These are phyloP conservation scores for Zancudomyces culisetae DNA, from an alignment of 371 early-diverging fungal genomes.

Conservation along the genomic window DNA sequence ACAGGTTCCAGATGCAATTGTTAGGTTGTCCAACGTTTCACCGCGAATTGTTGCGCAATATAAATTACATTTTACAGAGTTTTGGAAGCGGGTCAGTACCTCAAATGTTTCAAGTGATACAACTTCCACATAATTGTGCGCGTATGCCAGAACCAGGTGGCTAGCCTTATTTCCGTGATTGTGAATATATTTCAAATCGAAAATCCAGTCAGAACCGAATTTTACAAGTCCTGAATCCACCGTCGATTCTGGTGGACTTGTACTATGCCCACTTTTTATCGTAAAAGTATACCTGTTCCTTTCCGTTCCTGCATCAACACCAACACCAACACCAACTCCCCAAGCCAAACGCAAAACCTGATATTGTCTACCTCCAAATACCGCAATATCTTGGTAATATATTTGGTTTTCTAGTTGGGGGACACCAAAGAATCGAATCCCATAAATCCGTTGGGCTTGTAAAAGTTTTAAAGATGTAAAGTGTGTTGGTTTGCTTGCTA, in stretches of 20 bases:
- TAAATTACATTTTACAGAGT: conserved; percentile 38
- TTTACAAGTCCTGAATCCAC: background rate
- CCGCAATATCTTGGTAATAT: background rate
- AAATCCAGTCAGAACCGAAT: background rate
- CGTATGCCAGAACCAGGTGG: conserved; percentile 36
- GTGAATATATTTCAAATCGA: background rate
- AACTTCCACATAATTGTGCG: conserved; percentile 51
- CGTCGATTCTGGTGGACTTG: background rate
- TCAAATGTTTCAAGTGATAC: conserved; percentile 19
- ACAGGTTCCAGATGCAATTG: conserved; percentile 61
- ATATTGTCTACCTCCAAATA: background rate
- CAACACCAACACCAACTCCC: background rate
- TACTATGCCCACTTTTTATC: background rate
- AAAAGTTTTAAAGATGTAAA: background rate
- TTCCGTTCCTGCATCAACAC: too few species aligned
- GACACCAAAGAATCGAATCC: background rate
- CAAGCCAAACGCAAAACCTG: background rate
- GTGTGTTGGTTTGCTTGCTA: background rate
- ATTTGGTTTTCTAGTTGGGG: background rate
- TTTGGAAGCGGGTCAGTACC: conserved; percentile 24
- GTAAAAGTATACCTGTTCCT: background rate
- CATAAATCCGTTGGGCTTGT: background rate
- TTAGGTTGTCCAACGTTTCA: conserved; percentile 23
- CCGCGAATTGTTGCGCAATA: conserved; percentile 54
- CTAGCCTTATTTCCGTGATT: background rate